phyloP scores from a whole-genome alignment of 1,139 yeast genomes.

The Protomyces pachydermus region DNA sequence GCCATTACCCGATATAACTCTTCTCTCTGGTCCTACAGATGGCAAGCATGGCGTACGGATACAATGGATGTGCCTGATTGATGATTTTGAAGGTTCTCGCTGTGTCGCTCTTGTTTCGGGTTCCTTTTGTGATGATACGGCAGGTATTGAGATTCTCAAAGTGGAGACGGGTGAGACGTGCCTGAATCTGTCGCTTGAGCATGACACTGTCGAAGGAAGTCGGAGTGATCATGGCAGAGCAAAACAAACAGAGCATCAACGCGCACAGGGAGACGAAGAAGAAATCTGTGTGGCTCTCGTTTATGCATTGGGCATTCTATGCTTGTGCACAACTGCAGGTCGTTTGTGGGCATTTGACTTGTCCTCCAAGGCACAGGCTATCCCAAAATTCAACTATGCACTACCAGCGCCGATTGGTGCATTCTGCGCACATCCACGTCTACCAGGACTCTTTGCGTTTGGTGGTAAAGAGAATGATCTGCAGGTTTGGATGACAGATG shows the following conservation, averaged over 20 bases:
- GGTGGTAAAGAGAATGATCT: conserved; percentile 51
- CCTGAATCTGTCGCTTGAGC: background rate
- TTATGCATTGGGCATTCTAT: background rate
- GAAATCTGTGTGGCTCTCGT: background rate
- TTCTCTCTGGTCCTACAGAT: background rate
- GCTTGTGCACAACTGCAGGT: background rate
- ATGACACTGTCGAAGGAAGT: background rate
- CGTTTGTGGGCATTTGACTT: background rate
- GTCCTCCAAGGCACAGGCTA: background rate
- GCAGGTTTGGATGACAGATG: conserved; percentile 35
- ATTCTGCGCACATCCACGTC: conserved; percentile 40
- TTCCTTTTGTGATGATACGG: background rate
- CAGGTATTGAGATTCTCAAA: background rate
- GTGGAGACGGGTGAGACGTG: background rate
- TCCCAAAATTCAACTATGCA: background rate
- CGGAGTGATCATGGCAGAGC: background rate
- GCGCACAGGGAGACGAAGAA: background rate
- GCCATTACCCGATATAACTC: background rate
- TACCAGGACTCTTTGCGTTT: conserved; percentile 40
- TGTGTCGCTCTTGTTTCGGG: background rate
- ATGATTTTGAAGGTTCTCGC: background rate
- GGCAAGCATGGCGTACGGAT: background rate
- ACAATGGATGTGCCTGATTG: background rate
- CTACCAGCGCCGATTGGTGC: conserved; percentile 44
- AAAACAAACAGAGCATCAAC: background rate